Percentiles rank a stretch among this genome's conserved stretches.
Conservation (phyloP, 1,284 basidiomycete genomes). For the Meripilus lineatus region DNA sequence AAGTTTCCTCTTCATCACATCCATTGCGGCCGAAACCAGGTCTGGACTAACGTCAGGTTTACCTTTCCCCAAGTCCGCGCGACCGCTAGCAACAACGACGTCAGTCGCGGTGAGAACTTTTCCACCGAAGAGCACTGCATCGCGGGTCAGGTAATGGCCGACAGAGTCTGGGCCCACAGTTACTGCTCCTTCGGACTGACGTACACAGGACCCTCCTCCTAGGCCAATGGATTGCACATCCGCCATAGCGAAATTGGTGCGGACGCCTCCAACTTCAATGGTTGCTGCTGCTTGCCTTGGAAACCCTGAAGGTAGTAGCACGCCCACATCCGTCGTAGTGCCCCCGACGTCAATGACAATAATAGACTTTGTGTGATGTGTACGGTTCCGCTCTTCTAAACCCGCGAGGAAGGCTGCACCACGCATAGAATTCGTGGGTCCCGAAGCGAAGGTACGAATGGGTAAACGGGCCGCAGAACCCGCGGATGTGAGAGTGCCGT, state of each 20-base stretch:
- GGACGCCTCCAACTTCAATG: constrained; percentile 38
- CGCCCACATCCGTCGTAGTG: constrained; percentile 50
- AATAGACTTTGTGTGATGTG: constrained; percentile 33
- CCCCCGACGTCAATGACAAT: constrained; percentile 58
- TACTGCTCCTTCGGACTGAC: constrained; percentile 25
- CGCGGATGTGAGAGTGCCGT: constrained; percentile 51
- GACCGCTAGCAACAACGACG: constrained; percentile 37
- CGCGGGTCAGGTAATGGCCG: constrained; percentile 44
- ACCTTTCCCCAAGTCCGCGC: constrained; percentile 33
- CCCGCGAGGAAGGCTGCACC: constrained; percentile 52
- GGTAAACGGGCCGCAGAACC: constrained; percentile 49
- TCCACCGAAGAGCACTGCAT: constrained; percentile 47
- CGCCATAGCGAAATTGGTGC: constrained; percentile 44
- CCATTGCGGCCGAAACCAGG: constrained; percentile 29
- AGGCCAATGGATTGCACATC: constrained; percentile 48
- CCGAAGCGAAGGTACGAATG: constrained; percentile 57
- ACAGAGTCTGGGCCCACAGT: constrained; percentile 55
- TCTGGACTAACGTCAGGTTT: constrained; percentile 22
- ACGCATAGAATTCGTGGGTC: constrained; percentile 59
- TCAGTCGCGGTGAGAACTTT: constrained; percentile 49
- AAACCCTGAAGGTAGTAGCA: constrained; percentile 46
- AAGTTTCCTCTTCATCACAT: constrained; percentile 42
- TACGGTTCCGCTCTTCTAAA: constrained; percentile 29
- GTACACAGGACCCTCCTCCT: constrained; percentile 51
- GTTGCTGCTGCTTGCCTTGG: constrained; percentile 47